A percentile compares a stretch with the other conserved stretches of the same genome.
Evolutionary conservation across 148 eudicot species (phyloP).

Genomic region (Rhododendron ovatum): DNA sequence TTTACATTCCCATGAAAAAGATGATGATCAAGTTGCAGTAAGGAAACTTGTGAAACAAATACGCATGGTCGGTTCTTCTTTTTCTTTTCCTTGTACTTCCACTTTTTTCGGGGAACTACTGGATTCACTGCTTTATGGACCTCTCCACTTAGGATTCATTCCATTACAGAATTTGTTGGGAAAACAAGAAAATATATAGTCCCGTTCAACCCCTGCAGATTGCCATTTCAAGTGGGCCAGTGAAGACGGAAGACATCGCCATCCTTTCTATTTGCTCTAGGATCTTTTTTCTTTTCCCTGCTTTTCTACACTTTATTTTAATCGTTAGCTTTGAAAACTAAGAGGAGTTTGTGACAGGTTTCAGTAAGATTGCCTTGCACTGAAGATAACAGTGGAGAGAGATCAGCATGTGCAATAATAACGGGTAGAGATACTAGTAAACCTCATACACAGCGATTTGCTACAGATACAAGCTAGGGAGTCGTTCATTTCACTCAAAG

Average conservation of each 20-base stretch:
- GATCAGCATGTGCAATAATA: background rate
- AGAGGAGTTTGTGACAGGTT: background rate
- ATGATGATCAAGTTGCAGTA: background rate
- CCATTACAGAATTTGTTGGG: background rate
- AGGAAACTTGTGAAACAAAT: background rate
- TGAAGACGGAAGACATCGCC: background rate
- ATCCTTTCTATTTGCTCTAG: background rate
- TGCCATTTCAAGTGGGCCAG: background rate
- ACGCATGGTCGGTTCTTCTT: background rate
- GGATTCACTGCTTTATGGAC: background rate
- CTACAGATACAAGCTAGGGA: background rate
- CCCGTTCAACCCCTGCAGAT: background rate
- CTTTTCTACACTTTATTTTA: background rate
- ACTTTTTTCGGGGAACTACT: background rate
- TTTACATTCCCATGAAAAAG: conserved; percentile 18
- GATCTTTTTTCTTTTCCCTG: background rate
- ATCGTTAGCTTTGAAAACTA: background rate
- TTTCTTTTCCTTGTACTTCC: background rate
- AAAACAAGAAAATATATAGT: background rate
- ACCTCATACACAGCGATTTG: background rate
- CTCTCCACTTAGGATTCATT: background rate
- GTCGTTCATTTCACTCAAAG: background rate
- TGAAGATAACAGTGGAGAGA: background rate
- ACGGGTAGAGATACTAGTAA: background rate
- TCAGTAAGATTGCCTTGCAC: background rate